Conservation (phyloP, 139 green algal genomes). For the Nannochloris sp. region DNA sequence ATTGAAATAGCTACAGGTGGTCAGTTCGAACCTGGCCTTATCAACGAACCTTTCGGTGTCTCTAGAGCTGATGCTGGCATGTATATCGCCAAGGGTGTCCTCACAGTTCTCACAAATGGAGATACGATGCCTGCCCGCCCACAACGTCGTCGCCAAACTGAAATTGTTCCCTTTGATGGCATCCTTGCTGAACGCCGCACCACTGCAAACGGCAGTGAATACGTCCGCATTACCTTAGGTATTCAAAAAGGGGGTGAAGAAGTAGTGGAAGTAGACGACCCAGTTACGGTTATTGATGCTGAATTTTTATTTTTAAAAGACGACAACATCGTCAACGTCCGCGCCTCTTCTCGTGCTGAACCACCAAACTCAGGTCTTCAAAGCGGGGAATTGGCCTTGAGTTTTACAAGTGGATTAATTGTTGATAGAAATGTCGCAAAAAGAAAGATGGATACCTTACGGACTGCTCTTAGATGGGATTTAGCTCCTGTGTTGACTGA, state of each 20-base stretch:
- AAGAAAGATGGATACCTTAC: conserved; percentile 27
- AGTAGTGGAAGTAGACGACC: conserved; percentile 7
- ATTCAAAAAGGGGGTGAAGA: conserved; percentile 1
- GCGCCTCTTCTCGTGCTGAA: conserved; percentile 18
- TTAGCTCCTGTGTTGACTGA: conserved; percentile 35
- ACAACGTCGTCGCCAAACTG: conserved; percentile 4
- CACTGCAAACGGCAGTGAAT: conserved; percentile 30
- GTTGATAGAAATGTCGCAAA: conserved; percentile 35
- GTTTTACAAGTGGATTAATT: conserved; percentile 22
- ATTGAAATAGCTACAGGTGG: conserved; percentile 27
- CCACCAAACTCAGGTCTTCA: background rate
- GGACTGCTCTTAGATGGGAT: conserved; percentile 33
- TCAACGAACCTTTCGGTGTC: conserved; percentile 11
- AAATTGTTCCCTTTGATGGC: conserved; percentile 4
- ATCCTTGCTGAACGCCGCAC: conserved; percentile 26
- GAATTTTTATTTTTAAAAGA: conserved; percentile 50
- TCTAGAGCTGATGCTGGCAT: conserved; percentile 19
- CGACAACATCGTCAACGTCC: conserved; percentile 37
- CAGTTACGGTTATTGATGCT: conserved; percentile 33
- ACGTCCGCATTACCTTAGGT: conserved; percentile 26
- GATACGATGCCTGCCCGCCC: conserved; percentile 17
- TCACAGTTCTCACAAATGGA: conserved; percentile 8
- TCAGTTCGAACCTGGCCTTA: background rate
- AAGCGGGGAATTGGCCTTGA: conserved; percentile 21
- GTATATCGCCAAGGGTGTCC: conserved; percentile 27